phyloP scores from a whole-genome alignment of 2,329 filamentous ascomycete genomes.

The Lachnellula subtilissima region DNA sequence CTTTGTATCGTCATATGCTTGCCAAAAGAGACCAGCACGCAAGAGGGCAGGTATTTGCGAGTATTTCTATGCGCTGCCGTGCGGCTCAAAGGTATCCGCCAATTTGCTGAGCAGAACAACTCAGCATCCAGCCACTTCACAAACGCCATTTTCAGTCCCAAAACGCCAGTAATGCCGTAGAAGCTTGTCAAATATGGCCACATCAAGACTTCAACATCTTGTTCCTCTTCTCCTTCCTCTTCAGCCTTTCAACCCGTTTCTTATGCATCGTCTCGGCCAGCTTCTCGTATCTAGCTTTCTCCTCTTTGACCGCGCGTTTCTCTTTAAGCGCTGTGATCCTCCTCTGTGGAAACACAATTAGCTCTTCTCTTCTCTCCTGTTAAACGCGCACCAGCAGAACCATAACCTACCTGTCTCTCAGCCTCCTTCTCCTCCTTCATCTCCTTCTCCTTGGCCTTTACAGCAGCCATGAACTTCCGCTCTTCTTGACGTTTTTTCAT shows the following conservation, averaged over 20 bases:
- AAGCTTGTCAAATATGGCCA: not conserved
- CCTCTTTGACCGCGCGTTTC: constrained; percentile 81
- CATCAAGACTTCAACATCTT: constrained; percentile 67
- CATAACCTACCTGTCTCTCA: constrained; percentile 65
- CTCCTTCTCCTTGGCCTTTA: constrained; percentile 91
- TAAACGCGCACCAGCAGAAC: not conserved
- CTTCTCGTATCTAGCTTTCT: constrained; percentile 87
- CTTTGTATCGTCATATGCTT: no score
- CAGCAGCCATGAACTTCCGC: constrained; percentile 64
- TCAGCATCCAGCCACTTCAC: not conserved
- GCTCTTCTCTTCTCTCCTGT: not conserved
- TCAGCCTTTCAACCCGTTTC: constrained; percentile 88
- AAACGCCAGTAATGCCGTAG: constrained; percentile 12
- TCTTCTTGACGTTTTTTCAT: constrained; percentile 72
- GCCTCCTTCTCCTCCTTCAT: constrained; percentile 94
- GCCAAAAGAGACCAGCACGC: no score
- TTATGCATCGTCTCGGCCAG: constrained; percentile 97
- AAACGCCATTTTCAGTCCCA: constrained; percentile 14
- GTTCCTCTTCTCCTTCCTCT: constrained; percentile 94
- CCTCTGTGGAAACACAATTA: constrained; percentile 45
- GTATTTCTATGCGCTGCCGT: no score
- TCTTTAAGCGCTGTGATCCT: constrained; percentile 78
- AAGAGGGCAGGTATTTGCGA: no score
- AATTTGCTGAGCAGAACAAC: not conserved
- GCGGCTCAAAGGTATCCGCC: no score